These are phyloP conservation scores for Fonsecaea nubica DNA, from an alignment of 2,329 filamentous ascomycete genomes.

Conservation along the genomic window DNA sequence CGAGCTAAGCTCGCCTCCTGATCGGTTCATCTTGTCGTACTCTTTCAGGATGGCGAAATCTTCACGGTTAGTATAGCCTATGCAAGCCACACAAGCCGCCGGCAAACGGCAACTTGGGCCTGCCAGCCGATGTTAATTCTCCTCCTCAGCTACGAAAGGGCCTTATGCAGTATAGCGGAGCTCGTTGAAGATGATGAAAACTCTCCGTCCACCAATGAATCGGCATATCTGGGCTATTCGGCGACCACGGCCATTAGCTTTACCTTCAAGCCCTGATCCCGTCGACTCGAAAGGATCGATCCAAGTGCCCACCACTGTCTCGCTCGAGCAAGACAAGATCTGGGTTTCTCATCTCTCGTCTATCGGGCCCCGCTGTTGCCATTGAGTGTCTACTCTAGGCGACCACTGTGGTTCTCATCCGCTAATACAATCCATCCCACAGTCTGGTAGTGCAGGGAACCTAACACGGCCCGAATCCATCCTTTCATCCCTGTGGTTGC, in stretches of 20 bases:
- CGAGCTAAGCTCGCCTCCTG: not conserved
- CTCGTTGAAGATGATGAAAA: slow-evolving; percentile 13
- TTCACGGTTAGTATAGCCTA: not conserved
- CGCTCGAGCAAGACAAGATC: slow-evolving; percentile 27
- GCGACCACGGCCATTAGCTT: slow-evolving; percentile 8
- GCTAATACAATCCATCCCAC: not conserved
- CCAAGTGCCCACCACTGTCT: slow-evolving; percentile 24
- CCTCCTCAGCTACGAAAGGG: not conserved
- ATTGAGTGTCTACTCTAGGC: slow-evolving; percentile 13
- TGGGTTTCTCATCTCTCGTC: slow-evolving; percentile 35
- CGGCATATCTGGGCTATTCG: not conserved
- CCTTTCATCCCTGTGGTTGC: slow-evolving; percentile 5
- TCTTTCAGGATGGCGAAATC: slow-evolving; percentile 2
- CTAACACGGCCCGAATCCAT: not conserved
- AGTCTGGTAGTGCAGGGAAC: not conserved
- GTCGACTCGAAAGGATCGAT: slow-evolving; percentile 23
- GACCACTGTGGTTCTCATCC: slow-evolving; percentile 2
- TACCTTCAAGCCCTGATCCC: slow-evolving; percentile 10
- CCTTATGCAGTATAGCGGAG: slow-evolving; percentile 7
- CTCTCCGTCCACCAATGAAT: slow-evolving; percentile 12
- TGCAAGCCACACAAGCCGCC: not conserved
- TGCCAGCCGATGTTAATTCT: slow-evolving; percentile 1
- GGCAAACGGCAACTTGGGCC: slow-evolving; percentile 10
- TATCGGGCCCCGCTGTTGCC: slow-evolving; percentile 26
- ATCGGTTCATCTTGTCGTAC: not conserved